Evolutionary conservation across 2,329 filamentous ascomycete species (phyloP).

Genomic region (Ceratocystis cacaofunesta): DNA sequence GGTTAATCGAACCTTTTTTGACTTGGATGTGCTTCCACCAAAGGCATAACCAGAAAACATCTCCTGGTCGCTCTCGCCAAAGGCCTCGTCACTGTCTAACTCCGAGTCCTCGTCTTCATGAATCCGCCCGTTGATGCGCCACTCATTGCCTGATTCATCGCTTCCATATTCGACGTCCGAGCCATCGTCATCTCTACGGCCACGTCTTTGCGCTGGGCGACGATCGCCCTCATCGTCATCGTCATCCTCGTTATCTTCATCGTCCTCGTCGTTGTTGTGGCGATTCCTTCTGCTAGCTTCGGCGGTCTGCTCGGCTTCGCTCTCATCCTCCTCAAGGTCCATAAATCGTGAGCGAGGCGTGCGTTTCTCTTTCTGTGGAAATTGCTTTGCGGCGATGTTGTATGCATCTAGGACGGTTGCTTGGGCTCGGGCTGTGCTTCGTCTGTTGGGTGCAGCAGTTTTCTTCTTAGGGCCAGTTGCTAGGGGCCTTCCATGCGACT

Average conservation of each 20-base stretch:
- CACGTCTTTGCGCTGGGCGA: slow-evolving; percentile 26
- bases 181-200: slow-evolving; percentile 33
- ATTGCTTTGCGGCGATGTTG: slow-evolving; percentile 39
- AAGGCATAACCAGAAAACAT: slow-evolving; percentile 60
- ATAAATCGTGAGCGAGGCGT: slow-evolving; percentile 38
- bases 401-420: slow-evolving; percentile 43
- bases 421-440: slow-evolving; percentile 35
- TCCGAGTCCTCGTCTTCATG: slow-evolving; percentile 48
- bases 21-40: slow-evolving; percentile 31
- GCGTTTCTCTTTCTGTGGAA: slow-evolving; percentile 33
- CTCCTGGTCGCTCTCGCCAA: slow-evolving; percentile 79
- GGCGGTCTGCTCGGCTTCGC: slow-evolving; percentile 17
- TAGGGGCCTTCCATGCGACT: slow-evolving; percentile 30
- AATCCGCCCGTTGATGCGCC: slow-evolving; percentile 53
- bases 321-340: slow-evolving; percentile 28
- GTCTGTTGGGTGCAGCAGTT: slow-evolving; percentile 22
- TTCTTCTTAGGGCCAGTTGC: slow-evolving; percentile 21
- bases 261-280: slow-evolving; percentile 31
- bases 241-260: slow-evolving; percentile 38
- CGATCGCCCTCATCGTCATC: slow-evolving; percentile 36
- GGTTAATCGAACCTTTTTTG: slow-evolving; percentile 20
- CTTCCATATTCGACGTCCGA: slow-evolving; percentile 54
- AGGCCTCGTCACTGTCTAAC: slow-evolving; percentile 60
- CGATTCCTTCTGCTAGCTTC: slow-evolving; percentile 27
- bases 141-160: slow-evolving; percentile 75